Base-by-base conservation (phyloP, 495 filamentous ascomycete species). In the Echria macrotheca region DNA sequence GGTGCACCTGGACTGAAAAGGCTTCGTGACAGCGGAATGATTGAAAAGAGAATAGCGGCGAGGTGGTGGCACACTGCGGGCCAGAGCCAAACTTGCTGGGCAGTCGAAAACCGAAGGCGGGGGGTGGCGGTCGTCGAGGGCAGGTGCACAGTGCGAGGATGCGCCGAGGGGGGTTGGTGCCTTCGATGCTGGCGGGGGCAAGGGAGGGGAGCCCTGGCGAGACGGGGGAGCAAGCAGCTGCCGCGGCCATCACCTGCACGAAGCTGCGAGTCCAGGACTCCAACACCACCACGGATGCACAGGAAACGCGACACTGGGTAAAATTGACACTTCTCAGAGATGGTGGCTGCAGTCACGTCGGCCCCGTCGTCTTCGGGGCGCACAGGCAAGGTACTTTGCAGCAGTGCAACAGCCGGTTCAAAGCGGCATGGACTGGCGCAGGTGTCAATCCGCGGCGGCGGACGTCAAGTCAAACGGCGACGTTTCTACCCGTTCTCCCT, bases 21-120 rank as follows among this genome's bases (percentile, higher is more conserved):
- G 75, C 65, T 74, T 76, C 74, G 75, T 70, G 65, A 75, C 67
- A 75, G 74, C 67, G 74, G 74, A 68, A 79, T 75, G 66, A 63
- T 70, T 72, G 74, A 79, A 73, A 81, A 75, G 60, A 80, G 75
- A 61, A 80, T 75, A 75, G 72, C 66, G 69, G 21, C 15, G 38
- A 74, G 68, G 66, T 69, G 67, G 72, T 74, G 70, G 67, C 69
- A 73, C 69, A 63, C 65, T 70, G 67, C 67, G 58, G 68, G 69
- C 67, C 63, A 65, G 64, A 61, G 47, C 61, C 66, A 64, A 63
- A 66, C 61, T 66, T n/a, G n/a, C n/a, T n/a, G 68, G 66, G 65
- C 62, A 65, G 59, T 65, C 70, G 65, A 73, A 70, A 65, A 61
- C 60, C 61, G 63, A 66, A 67, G 63, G 64, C 67, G 67, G 67